phyloP scores from a whole-genome alignment of 306 rosid genomes.

The Cucurbita ficifolia region DNA sequence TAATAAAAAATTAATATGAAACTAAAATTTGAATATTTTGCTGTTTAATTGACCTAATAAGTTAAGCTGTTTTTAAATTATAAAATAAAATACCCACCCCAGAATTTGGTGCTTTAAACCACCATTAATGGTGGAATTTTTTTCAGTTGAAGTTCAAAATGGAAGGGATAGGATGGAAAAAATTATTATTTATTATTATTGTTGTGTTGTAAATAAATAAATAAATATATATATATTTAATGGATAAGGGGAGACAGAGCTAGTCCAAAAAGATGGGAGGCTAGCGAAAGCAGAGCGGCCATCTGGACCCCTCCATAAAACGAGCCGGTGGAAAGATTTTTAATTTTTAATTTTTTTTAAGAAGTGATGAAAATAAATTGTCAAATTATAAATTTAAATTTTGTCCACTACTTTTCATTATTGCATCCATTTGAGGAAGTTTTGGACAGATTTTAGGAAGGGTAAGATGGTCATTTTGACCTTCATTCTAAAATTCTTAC shows the following conservation, averaged over 20 bases:
- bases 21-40: too few relatives aligned
- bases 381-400: neutral
- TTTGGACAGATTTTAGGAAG: neutral
- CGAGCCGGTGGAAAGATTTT: neutral
- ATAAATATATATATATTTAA: too few relatives aligned
- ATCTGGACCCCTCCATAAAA: conserved; percentile 17
- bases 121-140: too few relatives aligned
- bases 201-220: too few relatives aligned
- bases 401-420: neutral
- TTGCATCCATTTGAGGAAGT: neutral
- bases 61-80: too few relatives aligned
- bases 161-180: too few relatives aligned
- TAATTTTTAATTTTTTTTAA: neutral
- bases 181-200: too few relatives aligned
- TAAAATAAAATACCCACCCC: too few relatives aligned
- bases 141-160: neutral
- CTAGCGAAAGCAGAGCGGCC: conserved; percentile 7
- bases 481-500: too few relatives aligned
- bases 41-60: too few relatives aligned
- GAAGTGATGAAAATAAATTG: neutral
- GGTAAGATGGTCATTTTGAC: neutral
- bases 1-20: too few relatives aligned
- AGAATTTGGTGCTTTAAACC: too few relatives aligned
- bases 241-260: conserved; percentile 13
- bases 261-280: conserved; percentile 19